Evolutionary conservation across 2,329 filamentous ascomycete species (phyloP).

Genomic region (Epicoccum nigrum): DNA sequence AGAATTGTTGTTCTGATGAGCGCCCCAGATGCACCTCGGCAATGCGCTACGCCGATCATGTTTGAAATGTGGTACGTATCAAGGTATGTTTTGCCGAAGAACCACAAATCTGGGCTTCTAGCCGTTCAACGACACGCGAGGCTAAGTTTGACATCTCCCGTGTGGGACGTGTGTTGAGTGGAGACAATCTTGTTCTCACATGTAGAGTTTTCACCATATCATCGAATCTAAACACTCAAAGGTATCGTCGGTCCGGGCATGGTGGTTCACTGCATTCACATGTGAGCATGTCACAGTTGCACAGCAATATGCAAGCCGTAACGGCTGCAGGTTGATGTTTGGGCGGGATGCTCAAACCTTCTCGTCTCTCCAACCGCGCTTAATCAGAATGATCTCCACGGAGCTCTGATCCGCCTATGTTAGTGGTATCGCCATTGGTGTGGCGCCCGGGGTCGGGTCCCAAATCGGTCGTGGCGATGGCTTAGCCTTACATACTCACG

Average conservation of each 20-base stretch:
- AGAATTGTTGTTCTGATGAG: not conserved
- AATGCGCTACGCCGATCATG: constrained; percentile 7
- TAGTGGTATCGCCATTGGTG: constrained; percentile 9
- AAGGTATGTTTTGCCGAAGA: constrained; percentile 5
- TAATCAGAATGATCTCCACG: not conserved
- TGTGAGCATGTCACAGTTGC: not conserved
- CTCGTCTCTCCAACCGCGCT: constrained; percentile 7
- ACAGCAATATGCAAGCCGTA: not conserved
- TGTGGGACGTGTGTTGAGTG: not conserved
- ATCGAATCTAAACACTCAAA: not conserved
- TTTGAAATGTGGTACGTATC: constrained; percentile 5
- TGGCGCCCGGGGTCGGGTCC: constrained; percentile 5
- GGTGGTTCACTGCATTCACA: too few species aligned
- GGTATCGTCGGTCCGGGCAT: not conserved
- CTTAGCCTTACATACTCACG: constrained; percentile 3
- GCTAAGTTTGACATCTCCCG: not conserved
- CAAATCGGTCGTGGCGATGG: constrained; percentile 11
- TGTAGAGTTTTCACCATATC: too few species aligned
- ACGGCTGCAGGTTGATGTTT: not conserved
- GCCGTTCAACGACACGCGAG: constrained; percentile 3
- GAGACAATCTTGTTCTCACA: not conserved
- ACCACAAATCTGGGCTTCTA: constrained; percentile 9
- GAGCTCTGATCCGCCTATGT: constrained; percentile 4
- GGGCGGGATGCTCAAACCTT: constrained; percentile 8
- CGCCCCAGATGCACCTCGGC: constrained; percentile 2